Conservation (phyloP, 495 filamentous ascomycete species). For the Thermothielavioides terrestris region DNA sequence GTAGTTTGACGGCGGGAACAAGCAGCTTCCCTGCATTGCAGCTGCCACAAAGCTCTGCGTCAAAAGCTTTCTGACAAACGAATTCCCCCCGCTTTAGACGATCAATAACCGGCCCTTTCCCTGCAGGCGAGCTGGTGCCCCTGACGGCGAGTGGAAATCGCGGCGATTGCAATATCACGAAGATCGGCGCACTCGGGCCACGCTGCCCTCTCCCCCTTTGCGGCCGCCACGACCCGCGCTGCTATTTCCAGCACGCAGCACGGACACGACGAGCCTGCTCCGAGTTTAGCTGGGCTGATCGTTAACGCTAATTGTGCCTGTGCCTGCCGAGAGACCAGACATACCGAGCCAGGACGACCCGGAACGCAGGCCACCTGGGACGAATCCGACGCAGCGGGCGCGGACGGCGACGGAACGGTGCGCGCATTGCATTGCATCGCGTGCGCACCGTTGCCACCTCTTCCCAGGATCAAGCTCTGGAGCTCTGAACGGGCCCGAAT, state of each 20-base stretch:
- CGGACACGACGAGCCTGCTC: no score
- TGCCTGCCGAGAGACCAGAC: neutral
- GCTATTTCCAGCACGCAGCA: neutral
- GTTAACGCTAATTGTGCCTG: no score
- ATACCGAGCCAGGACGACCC: neutral
- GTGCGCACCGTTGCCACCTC: neutral
- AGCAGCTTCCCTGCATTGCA: slow-evolving; percentile 1
- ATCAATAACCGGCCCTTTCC: neutral
- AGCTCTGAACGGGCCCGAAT: no score
- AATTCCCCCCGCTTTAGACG: neutral
- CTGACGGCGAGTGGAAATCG: slow-evolving; percentile 1
- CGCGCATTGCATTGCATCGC: neutral
- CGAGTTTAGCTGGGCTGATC: no score
- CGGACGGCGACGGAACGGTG: neutral
- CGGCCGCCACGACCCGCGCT: neutral
- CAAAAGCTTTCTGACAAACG: neutral
- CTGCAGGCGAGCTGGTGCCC: neutral
- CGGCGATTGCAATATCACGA: neutral
- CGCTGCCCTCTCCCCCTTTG: neutral
- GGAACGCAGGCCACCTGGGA: neutral
- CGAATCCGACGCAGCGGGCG: neutral
- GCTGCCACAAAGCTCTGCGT: neutral
- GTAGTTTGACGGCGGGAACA: neutral
- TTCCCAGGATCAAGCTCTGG: neutral
- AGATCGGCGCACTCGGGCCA: no score